A percentile compares a stretch with the other conserved stretches of the same genome.
These are phyloP conservation scores for Ashbya aceris DNA, from an alignment of 1,139 yeast species.

Conservation along the genomic window DNA sequence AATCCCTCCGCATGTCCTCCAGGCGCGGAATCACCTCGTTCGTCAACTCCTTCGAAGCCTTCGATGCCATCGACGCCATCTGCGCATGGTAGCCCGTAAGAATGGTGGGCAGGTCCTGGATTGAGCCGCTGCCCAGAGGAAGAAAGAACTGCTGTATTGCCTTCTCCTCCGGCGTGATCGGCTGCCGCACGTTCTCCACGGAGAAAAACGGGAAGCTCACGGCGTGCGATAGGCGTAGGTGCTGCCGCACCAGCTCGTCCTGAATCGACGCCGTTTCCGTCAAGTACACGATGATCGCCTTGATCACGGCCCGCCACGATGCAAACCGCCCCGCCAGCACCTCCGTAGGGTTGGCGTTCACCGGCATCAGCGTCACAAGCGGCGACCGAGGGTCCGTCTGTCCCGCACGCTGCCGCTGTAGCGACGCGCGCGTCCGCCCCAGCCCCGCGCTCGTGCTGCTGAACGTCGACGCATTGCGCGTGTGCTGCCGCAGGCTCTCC, in stretches of 20 bases:
- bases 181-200: slow-evolving; percentile 20
- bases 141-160: slow-evolving; percentile 32
- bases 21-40: slow-evolving; percentile 68
- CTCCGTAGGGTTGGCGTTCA: slow-evolving; percentile 70
- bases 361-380: slow-evolving; percentile 39
- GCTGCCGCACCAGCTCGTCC: slow-evolving; percentile 81
- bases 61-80: slow-evolving; percentile 56
- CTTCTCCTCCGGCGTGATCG: slow-evolving; percentile 20
- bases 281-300: slow-evolving; percentile 64
- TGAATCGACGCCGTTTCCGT: slow-evolving; percentile 76
- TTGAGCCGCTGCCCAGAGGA: slow-evolving; percentile 72
- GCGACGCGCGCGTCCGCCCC: slow-evolving; percentile 10
- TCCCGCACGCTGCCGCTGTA: slow-evolving; percentile 11
- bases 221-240: slow-evolving; percentile 71
- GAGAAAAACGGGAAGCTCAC: slow-evolving; percentile 47
- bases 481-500: slow-evolving; percentile 7
- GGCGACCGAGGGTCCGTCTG: slow-evolving; percentile 36
- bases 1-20: slow-evolving; percentile 76
- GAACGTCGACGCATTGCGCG: slow-evolving; percentile 12
- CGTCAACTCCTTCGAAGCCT: slow-evolving; percentile 63
- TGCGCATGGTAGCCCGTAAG: slow-evolving; percentile 66
- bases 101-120: slow-evolving; percentile 73
- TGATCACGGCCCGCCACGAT: slow-evolving; percentile 77
- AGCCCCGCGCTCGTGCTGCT: slow-evolving; percentile 9
- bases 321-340: slow-evolving; percentile 72